Conservation (phyloP, 176 grass and related monocot genomes). For the Pontederia paniculata region DNA sequence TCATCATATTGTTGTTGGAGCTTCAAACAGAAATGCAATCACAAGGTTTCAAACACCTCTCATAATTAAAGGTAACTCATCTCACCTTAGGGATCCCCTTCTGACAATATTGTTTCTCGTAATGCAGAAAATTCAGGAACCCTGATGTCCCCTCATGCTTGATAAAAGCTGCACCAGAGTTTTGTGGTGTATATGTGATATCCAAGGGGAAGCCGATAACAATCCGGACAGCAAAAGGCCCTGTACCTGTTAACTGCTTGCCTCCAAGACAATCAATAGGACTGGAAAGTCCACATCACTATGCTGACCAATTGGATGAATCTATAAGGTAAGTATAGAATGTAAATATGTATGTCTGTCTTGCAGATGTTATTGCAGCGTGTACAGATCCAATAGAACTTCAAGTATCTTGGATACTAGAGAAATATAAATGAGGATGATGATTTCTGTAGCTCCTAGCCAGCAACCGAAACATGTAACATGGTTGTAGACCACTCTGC, state of each 20-base stretch:
- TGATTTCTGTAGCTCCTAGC: too few species aligned
- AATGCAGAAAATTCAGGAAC: slow-evolving; percentile 64
- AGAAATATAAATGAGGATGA: too few species aligned
- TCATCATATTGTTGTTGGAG: slow-evolving; percentile 54
- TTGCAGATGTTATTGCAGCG: not conserved
- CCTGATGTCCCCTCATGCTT: slow-evolving; percentile 69
- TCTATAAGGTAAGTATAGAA: slow-evolving; percentile 40
- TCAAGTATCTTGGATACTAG: too few species aligned
- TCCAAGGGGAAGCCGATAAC: slow-evolving; percentile 61
- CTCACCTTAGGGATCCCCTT: not conserved
- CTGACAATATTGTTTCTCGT: not conserved
- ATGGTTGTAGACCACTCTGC: too few species aligned
- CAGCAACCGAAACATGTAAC: too few species aligned
- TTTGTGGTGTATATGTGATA: slow-evolving; percentile 82
- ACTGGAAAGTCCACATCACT: slow-evolving; percentile 4
- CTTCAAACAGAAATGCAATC: slow-evolving; percentile 54
- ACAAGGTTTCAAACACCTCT: slow-evolving; percentile 15
- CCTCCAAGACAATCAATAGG: slow-evolving; percentile 36
- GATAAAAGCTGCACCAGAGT: slow-evolving; percentile 71
- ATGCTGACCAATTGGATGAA: slow-evolving; percentile 13
- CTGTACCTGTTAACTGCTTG: slow-evolving; percentile 26
- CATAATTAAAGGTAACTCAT: not conserved
- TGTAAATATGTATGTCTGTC: not conserved
- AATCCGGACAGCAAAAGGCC: slow-evolving; percentile 52
- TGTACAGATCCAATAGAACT: too few species aligned